phyloP scores from a whole-genome alignment of 495 filamentous ascomycete species.

The Daldinia bambusicola region DNA sequence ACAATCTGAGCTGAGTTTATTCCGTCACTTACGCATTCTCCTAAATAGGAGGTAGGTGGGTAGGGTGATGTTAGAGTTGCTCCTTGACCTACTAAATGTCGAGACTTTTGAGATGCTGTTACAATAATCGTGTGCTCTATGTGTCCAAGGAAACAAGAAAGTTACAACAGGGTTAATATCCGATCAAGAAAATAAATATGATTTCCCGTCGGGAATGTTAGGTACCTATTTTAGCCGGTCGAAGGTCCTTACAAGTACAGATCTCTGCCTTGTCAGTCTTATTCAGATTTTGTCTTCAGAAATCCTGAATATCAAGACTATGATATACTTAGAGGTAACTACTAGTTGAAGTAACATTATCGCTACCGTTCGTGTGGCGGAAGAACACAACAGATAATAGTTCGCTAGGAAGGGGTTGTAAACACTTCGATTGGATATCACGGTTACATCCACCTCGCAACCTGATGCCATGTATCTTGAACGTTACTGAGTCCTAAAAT shows the following conservation, averaged over 20 bases:
- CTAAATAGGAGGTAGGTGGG: too few relatives aligned
- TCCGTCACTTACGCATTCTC: too few relatives aligned
- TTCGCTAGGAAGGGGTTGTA: constrained; percentile 3
- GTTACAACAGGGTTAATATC: too few relatives aligned
- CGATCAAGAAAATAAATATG: too few relatives aligned
- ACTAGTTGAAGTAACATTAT: neutral
- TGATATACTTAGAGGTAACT: neutral
- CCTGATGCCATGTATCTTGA: constrained; percentile 1
- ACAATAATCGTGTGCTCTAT: too few relatives aligned
- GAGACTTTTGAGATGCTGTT: too few relatives aligned
- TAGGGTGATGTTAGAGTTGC: too few relatives aligned
- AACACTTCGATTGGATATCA: neutral
- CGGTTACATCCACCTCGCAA: neutral
- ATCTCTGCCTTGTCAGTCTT: neutral
- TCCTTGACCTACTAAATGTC: too few relatives aligned
- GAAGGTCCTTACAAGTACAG: neutral
- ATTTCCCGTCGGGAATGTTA: too few relatives aligned
- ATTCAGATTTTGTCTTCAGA: neutral
- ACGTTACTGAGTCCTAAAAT: neutral
- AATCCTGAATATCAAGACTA: neutral
- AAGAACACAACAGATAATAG: neutral
- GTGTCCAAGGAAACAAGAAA: too few relatives aligned
- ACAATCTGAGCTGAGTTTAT: too few relatives aligned
- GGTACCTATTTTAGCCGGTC: neutral
- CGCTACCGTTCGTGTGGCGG: neutral